A percentile compares a stretch with the other conserved stretches of the same genome.
Evolutionary conservation across 2,329 filamentous ascomycete genomes (phyloP).

Genomic region (Apiospora koreana): DNA sequence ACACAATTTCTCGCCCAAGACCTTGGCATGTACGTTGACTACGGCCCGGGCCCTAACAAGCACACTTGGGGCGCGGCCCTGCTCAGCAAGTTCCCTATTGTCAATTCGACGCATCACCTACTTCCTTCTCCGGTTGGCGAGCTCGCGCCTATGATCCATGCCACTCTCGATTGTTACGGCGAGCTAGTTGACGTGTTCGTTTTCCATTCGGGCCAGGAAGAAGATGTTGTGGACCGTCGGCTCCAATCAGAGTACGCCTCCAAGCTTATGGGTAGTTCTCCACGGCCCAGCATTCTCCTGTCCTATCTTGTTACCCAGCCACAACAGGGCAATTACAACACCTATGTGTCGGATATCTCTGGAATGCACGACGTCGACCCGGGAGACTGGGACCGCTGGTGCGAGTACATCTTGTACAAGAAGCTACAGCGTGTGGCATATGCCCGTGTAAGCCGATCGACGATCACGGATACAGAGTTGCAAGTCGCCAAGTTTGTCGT

Average conservation of each 20-base stretch:
- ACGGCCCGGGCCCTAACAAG: conserved; percentile 95
- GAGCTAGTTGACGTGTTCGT: conserved; percentile 91
- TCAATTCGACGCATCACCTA: conserved; percentile 95
- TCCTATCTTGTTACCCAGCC: conserved; percentile 93
- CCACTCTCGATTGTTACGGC: conserved; percentile 92
- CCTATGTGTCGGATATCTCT: conserved; percentile 80
- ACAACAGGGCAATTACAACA: conserved; percentile 92
- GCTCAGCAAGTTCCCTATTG: conserved; percentile 94
- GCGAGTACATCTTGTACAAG: conserved; percentile 98
- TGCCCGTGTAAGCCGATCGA: conserved; percentile 82
- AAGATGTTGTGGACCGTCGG: conserved; percentile 88
- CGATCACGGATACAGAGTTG: conserved; percentile 95
- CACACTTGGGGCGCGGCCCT: conserved; percentile 96
- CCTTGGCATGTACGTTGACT: conserved; percentile 98
- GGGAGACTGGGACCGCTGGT: conserved; percentile 95
- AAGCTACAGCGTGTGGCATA: conserved; percentile 83
- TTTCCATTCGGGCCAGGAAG: conserved; percentile 98
- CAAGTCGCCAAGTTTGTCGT: conserved; percentile 96
- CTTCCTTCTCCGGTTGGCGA: conserved; percentile 93
- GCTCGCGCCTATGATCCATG: conserved; percentile 92
- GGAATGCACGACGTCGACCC: conserved; percentile 96
- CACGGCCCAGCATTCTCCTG: conserved; percentile 80
- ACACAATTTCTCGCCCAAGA: conserved; percentile 96
- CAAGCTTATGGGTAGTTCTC: conserved; percentile 80
- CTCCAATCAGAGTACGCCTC: conserved; percentile 85